Evolutionary conservation across 176 grass and related monocot species (phyloP).

Genomic region (Avena eriantha): DNA sequence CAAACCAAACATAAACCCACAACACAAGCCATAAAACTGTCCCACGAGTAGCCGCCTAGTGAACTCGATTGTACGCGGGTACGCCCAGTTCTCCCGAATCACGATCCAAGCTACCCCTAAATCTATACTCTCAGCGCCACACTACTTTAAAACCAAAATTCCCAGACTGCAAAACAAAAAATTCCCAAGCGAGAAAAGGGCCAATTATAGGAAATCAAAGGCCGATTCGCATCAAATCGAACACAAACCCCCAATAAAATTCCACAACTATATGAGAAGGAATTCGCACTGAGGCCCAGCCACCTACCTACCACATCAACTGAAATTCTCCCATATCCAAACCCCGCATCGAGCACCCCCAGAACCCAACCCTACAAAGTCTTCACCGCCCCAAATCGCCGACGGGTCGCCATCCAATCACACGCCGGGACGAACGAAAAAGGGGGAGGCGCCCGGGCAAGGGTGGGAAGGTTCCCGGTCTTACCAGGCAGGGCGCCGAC

Average conservation of each 20-base stretch:
- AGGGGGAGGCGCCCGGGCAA: neutral
- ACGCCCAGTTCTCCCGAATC: neutral
- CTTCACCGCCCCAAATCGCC: neutral
- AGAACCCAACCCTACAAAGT: neutral
- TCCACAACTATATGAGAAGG: neutral
- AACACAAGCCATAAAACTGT: neutral
- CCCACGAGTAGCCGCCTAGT: neutral
- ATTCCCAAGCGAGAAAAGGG: neutral
- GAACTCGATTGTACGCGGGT: neutral
- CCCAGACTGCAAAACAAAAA: neutral
- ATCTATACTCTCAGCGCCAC: neutral
- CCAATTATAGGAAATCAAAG: neutral
- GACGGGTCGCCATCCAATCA: neutral
- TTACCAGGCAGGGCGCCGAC: conserved; percentile 39
- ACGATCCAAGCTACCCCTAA: neutral
- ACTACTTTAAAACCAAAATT: neutral
- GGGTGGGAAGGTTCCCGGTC: neutral
- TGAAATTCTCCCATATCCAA: neutral
- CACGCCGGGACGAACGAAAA: neutral
- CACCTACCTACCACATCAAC: neutral
- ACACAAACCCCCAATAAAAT: neutral
- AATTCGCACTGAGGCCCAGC: neutral
- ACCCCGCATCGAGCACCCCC: neutral
- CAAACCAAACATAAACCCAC: neutral
- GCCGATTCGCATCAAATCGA: neutral